These are phyloP conservation scores for Talaromyces albobiverticillius DNA, from an alignment of 2,329 filamentous ascomycete species.

Conservation along the genomic window DNA sequence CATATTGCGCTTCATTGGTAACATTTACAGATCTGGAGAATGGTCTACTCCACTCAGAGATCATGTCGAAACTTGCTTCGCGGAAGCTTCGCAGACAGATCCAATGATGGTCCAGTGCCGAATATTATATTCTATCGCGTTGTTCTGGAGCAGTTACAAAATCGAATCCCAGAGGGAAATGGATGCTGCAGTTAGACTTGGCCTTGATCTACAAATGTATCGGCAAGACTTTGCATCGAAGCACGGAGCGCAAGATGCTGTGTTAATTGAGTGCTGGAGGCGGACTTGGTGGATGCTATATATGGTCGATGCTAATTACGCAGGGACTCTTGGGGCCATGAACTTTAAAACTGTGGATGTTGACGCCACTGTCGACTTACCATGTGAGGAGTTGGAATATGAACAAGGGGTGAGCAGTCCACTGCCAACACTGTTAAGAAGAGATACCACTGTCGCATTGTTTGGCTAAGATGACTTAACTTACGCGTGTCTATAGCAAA, in stretches of 20 bases:
- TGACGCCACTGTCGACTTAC: conserved; percentile 25
- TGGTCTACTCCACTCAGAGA: conserved; percentile 19
- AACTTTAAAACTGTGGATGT: conserved; percentile 22
- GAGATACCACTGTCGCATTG: conserved; percentile 14
- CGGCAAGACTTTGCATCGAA: conserved; percentile 31
- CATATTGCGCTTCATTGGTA: conserved; percentile 29
- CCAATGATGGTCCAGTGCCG: conserved; percentile 24
- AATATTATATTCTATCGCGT: conserved; percentile 25
- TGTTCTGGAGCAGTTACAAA: conserved; percentile 26
- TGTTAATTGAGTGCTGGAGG: conserved; percentile 46
- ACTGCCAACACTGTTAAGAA: too few species aligned
- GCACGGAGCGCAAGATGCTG: conserved; percentile 53
- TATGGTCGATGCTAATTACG: conserved; percentile 73
- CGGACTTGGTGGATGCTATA: conserved; percentile 48
- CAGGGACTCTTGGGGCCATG: conserved; percentile 51
- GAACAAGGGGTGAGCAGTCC: conserved; percentile 28
- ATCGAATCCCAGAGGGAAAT: conserved; percentile 19
- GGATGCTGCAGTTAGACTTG: conserved; percentile 20
- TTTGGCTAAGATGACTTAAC: conserved; percentile 5
- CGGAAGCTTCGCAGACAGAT: conserved; percentile 14
- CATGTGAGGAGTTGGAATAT: conserved; percentile 34
- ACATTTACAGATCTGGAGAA: conserved; percentile 21
- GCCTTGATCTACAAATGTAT: conserved; percentile 24
- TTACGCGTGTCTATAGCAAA: conserved; percentile 17
- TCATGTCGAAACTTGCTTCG: conserved; percentile 16